These are phyloP conservation scores for Sorghum bicolor DNA, from an alignment of 176 grass and related monocot species.

Conservation along the genomic window DNA sequence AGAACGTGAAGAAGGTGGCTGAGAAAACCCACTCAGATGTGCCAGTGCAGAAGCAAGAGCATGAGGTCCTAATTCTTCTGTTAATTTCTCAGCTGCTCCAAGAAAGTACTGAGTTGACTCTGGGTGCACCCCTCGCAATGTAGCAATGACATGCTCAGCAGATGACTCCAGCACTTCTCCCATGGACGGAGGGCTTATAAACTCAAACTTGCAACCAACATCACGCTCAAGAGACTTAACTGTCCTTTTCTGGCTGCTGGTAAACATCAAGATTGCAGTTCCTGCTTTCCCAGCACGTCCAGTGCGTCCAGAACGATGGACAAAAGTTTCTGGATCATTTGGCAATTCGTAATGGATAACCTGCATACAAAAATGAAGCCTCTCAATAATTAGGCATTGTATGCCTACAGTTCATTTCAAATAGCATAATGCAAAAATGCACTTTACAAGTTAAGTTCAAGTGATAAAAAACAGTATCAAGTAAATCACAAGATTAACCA, in stretches of 20 bases:
- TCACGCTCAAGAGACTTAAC: conserved; percentile 93
- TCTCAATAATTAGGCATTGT: conserved; percentile 11
- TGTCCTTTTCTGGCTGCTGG: conserved; percentile 84
- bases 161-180: conserved; percentile 86
- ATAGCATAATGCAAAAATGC: conserved; percentile 5
- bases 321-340: conserved; percentile 97
- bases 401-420: not conserved
- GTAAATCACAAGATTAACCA: not conserved
- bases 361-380: conserved; percentile 42
- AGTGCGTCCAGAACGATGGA: conserved; percentile 97
- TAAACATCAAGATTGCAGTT: conserved; percentile 95
- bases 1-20: conserved; percentile 88
- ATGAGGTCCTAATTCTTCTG: conserved; percentile 65
- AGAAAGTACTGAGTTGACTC: conserved; percentile 84
- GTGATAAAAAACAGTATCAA: not conserved
- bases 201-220: conserved; percentile 86
- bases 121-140: conserved; percentile 65
- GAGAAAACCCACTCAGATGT: conserved; percentile 97
- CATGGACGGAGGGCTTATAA: conserved; percentile 71
- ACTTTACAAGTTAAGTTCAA: not conserved
- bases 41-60: conserved; percentile 95
- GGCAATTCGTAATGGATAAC: conserved; percentile 97
- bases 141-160: conserved; percentile 88
- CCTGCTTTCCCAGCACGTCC: conserved; percentile 95
- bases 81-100: conserved; percentile 65